Base-by-base conservation (phyloP, 129 eudicot genomes). In the Chrysanthemum seticuspe region DNA sequence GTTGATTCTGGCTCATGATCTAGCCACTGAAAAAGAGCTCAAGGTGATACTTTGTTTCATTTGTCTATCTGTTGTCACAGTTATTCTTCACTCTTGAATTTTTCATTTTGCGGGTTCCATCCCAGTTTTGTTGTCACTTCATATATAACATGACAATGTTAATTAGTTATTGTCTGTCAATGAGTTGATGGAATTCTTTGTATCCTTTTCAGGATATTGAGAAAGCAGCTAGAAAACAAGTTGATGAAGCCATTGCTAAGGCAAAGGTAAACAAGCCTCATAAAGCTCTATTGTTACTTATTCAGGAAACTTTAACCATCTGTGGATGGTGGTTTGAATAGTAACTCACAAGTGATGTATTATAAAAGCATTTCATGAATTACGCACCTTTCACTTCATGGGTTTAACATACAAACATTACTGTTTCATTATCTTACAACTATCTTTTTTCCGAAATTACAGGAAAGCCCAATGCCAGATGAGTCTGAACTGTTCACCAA, bases 201-300 rank as follows among this genome's bases (percentile, higher is more conserved):
- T 52, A 53, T 40, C 8, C 27, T 74, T 78, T 6, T 68, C 89
- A 94, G 98, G 99, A 91, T 57, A 85, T 86, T 31, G 99, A 95
- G 82, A 95, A 95, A 77, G 88, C 67, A 86, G 69, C 82, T 53
- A 88, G 97, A 74, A 95, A 95, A 81, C 91, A 86, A 75, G 97
- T 95, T 34, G 99, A 95, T 85, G 97, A 95, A 69, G 97, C 99
- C 65, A 86, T 95, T 77, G 94, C 99, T 45, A 76, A 90, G 74
- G 99, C 99, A 8, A 95, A 95, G 96, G 99, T 95, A 62, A 40
- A 70, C 50, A 34, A 23, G 13, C 63, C 44, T 34, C 3, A 2
- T 65, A 67, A 52, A 48, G 9, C 12, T 74, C 13, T 25, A 6
- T 52, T 45, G 23, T 44, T 64, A 23, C 6, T 12, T 67, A 36